phyloP scores from a whole-genome alignment of 2,329 filamentous ascomycete genomes.

The Cercospora sojina region DNA sequence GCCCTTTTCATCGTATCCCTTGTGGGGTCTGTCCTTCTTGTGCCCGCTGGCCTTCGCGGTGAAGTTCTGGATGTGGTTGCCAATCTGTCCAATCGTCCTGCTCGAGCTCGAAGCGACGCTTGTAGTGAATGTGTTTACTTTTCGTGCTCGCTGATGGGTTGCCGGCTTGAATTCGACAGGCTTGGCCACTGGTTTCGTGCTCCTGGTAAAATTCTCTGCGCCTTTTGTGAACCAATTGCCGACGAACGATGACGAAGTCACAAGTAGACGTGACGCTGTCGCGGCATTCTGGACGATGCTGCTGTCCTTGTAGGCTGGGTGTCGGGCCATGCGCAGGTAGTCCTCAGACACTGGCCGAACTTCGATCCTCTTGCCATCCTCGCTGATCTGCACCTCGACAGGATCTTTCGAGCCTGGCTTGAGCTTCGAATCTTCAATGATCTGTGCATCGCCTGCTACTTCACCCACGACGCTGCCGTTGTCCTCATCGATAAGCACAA shows the following conservation, averaged over 20 bases:
- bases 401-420: constrained; percentile 89
- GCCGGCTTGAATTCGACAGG: constrained; percentile 85
- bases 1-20: constrained; percentile 69
- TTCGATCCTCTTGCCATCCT: constrained; percentile 66
- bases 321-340: constrained; percentile 73
- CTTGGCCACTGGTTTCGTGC: constrained; percentile 72
- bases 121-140: constrained; percentile 82
- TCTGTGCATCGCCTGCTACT: constrained; percentile 74
- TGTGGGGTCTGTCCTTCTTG: constrained; percentile 53
- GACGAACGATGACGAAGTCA: constrained; percentile 79
- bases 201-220: constrained; percentile 77
- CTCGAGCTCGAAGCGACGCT: constrained; percentile 76
- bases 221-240: constrained; percentile 73
- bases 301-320: constrained; percentile 89
- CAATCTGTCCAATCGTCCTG: constrained; percentile 82
- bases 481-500: constrained; percentile 92
- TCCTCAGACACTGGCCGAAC: constrained; percentile 67
- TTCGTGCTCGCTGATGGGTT: constrained; percentile 80
- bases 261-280: constrained; percentile 84
- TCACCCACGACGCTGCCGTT: constrained; percentile 95
- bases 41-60: constrained; percentile 73
- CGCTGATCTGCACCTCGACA: constrained; percentile 73
- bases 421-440: constrained; percentile 73
- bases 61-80: constrained; percentile 82
- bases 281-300: constrained; percentile 82